Evolutionary conservation across 805 yeast species (phyloP).

Genomic region (Saturnispora bothae): DNA sequence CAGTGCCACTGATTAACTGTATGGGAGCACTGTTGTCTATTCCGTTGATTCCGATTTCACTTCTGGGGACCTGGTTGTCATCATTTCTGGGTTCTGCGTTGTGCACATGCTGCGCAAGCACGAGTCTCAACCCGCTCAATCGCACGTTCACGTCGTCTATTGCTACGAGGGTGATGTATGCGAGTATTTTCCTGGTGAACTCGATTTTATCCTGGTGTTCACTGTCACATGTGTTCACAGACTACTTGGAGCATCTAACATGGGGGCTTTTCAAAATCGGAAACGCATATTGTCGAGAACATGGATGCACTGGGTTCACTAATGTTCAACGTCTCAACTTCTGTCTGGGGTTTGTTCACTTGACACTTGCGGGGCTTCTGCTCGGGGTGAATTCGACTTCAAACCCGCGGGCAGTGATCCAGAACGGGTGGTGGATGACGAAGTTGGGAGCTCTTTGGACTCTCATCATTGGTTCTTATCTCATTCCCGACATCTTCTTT

Average conservation of each 20-base stretch:
- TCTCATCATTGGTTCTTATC: slow-evolving; percentile 51
- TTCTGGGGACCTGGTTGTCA: slow-evolving; percentile 51
- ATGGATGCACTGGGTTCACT: slow-evolving; percentile 79
- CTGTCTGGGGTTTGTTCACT: slow-evolving; percentile 73
- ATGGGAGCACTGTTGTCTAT: slow-evolving; percentile 68
- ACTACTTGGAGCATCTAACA: slow-evolving; percentile 60
- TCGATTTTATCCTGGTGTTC: slow-evolving; percentile 88
- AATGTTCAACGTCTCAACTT: slow-evolving; percentile 90
- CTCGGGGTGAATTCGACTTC: slow-evolving; percentile 67
- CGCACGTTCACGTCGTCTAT: slow-evolving; percentile 52
- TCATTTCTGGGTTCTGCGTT: slow-evolving; percentile 50
- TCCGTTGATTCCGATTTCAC: slow-evolving; percentile 49
- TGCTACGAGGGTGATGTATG: slow-evolving; percentile 82
- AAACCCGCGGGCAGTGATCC: slow-evolving; percentile 71
- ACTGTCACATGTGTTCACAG: slow-evolving; percentile 68
- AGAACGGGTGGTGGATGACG: slow-evolving; percentile 85
- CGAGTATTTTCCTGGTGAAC: slow-evolving; percentile 63
- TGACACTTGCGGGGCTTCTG: slow-evolving; percentile 55
- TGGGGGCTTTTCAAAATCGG: slow-evolving; percentile 57
- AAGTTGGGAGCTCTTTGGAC: slow-evolving; percentile 54
- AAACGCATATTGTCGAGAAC: slow-evolving; percentile 56
- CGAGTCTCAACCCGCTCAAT: slow-evolving; percentile 28
- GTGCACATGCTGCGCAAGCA: slow-evolving; percentile 47
- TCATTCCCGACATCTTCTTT: slow-evolving; percentile 81
- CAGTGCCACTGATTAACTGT: no score